Evolutionary conservation across 2,329 filamentous ascomycete species (phyloP), one percentile per base, ranked within the genome.

Genomic region (Fusarium humuli): DNA sequence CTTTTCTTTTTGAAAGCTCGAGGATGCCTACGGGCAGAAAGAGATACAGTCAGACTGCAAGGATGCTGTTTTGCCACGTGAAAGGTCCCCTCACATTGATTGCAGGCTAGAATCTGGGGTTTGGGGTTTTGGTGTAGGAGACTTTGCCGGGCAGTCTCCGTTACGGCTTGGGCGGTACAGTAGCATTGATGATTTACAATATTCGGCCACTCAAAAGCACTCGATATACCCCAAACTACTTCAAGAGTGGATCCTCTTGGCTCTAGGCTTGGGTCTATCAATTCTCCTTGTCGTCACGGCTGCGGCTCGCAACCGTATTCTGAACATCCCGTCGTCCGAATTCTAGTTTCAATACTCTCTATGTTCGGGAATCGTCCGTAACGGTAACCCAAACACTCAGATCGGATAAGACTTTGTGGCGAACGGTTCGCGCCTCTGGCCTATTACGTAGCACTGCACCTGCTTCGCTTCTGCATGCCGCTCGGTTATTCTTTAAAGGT

Each of bases 311-410:
- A 67, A 58, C 62, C 61, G 59, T 57, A 62, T 61, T 61, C 54
- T 68, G 47, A 66, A 73, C 75, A 75, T 77, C 73, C 74, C 48
- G 74, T 76, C 74, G 74, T 69, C 75, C 76, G 73, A 75, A 46
- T 41, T 52, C 57, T 57, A 70, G 30, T 41, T 50, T 67, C 48
- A 57, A 42, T 54, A 56, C 53, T 57, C 47, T 57, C 25, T 50
- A 29, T 62, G 44, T 59, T 75, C 71, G 73, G 73, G 62, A 66
- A 65, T 63, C 72, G 49, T 72, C 73, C 71, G 73, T 71, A 57
- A 68, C 45, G 61, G 61, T 53, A 65, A 49, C 52, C 30, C 44
- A n/a, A 32, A 53, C 56, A 57, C 52, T 57, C 65, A 69, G 61
- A 47, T 61, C 65, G 65, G 67, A 45, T 25, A 58, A 60, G 49